These are phyloP conservation scores for Plantago major DNA, from an alignment of 257 asterid species.

Conservation along the genomic window DNA sequence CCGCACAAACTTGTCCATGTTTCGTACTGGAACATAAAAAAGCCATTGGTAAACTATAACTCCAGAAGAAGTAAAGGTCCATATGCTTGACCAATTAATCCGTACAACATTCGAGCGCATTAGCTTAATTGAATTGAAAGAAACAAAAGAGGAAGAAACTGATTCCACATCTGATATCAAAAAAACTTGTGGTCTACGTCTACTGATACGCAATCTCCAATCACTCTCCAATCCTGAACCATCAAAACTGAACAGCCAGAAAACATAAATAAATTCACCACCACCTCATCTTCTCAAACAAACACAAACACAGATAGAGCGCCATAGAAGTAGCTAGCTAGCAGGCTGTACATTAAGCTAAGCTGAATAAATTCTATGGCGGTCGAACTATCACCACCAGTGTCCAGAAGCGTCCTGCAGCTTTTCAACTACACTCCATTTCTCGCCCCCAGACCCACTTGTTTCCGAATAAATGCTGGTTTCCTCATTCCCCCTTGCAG, in stretches of 20 bases:
- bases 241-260: background rate
- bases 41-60: too few relatives aligned
- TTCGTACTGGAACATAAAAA: too few relatives aligned
- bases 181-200: constrained; percentile 27
- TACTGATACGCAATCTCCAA: background rate
- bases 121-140: too few relatives aligned
- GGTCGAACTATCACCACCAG: constrained; percentile 32
- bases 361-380: constrained; percentile 54
- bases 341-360: too few relatives aligned
- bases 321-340: background rate
- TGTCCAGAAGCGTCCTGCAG: constrained; percentile 20
- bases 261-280: background rate
- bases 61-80: too few relatives aligned
- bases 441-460: constrained; percentile 2
- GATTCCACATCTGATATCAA: background rate
- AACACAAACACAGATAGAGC: background rate
- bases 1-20: too few relatives aligned
- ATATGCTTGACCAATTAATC: too few relatives aligned
- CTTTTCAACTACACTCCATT: constrained; percentile 25
- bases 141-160: too few relatives aligned
- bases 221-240: background rate
- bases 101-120: too few relatives aligned
- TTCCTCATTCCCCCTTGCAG: too few relatives aligned
- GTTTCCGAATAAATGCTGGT: background rate
- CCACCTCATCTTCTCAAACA: background rate